Evolutionary conservation across 31 red algal species (phyloP).

Genomic region (Endocladia muricata): DNA sequence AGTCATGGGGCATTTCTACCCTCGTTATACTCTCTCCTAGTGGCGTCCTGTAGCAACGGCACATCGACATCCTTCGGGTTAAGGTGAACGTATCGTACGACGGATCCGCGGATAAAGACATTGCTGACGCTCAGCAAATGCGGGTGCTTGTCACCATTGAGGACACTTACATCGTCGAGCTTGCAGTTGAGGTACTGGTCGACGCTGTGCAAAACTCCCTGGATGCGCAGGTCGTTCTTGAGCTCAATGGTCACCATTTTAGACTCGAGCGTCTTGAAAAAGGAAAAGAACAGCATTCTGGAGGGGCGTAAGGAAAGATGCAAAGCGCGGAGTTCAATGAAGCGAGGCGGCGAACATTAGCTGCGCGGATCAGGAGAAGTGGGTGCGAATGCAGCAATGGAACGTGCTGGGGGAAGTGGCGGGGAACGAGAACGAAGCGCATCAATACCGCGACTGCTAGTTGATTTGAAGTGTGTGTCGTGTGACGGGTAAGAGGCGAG

Average conservation of each 20-base stretch:
- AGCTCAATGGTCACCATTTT: slow-evolving; percentile 89
- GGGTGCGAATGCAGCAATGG: no score
- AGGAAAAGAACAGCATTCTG: slow-evolving; percentile 87
- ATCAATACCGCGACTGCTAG: no score
- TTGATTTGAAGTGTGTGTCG: no score
- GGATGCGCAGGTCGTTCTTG: slow-evolving; percentile 79
- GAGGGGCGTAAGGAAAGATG: background rate
- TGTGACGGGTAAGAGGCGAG: no score
- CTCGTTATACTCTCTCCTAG: slow-evolving; percentile 60
- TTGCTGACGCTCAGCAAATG: slow-evolving; percentile 66
- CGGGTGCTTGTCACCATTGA: slow-evolving; percentile 71
- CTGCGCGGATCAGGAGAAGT: no score
- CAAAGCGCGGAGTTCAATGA: background rate
- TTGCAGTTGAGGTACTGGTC: slow-evolving; percentile 97
- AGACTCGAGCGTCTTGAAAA: slow-evolving; percentile 86
- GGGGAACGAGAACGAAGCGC: no score
- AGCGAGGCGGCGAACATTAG: background rate
- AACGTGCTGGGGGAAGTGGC: no score
- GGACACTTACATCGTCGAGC: slow-evolving; percentile 63
- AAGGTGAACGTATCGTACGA: slow-evolving; percentile 92
- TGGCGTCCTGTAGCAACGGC: slow-evolving; percentile 87
- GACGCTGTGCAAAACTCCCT: slow-evolving; percentile 75
- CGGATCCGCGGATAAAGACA: slow-evolving; percentile 87
- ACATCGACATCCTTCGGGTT: slow-evolving; percentile 71
- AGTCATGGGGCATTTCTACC: slow-evolving; percentile 21